phyloP scores from a whole-genome alignment of 1,284 basidiomycete genomes.

The Melampsora americana region DNA sequence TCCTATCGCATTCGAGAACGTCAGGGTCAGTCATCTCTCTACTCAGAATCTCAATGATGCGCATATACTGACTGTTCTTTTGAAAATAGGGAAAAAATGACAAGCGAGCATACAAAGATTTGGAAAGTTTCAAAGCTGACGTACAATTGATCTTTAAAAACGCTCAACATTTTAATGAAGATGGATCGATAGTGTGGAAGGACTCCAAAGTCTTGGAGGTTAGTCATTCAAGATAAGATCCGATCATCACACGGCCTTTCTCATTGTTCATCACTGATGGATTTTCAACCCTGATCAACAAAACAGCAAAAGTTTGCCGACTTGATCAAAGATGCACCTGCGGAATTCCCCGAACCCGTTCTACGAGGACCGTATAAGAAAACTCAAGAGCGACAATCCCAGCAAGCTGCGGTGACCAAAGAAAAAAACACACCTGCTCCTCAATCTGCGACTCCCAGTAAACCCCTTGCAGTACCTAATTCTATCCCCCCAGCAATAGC shows the following conservation, averaged over 20 bases:
- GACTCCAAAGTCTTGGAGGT: slow-evolving; percentile 49
- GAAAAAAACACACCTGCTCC: background rate
- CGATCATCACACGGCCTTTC: no score
- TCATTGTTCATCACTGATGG: no score
- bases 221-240: background rate
- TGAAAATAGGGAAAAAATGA: slow-evolving; percentile 46
- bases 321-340: slow-evolving; percentile 16
- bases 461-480: no score
- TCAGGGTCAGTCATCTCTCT: slow-evolving; percentile 42
- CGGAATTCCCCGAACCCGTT: slow-evolving; percentile 11
- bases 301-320: slow-evolving; percentile 22
- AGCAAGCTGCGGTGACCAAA: background rate
- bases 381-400: background rate
- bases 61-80: slow-evolving; percentile 20
- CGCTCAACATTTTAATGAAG: slow-evolving; percentile 51
- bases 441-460: background rate
- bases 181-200: slow-evolving; percentile 48
- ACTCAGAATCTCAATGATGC: background rate
- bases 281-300: background rate
- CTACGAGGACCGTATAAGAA: background rate
- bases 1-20: slow-evolving; percentile 48
- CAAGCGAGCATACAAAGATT: slow-evolving; percentile 47
- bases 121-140: slow-evolving; percentile 48
- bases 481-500: background rate
- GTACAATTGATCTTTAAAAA: slow-evolving; percentile 49